phyloP scores from a whole-genome alignment of 352 stramenopile genomes.

The Pythium apleroticum region DNA sequence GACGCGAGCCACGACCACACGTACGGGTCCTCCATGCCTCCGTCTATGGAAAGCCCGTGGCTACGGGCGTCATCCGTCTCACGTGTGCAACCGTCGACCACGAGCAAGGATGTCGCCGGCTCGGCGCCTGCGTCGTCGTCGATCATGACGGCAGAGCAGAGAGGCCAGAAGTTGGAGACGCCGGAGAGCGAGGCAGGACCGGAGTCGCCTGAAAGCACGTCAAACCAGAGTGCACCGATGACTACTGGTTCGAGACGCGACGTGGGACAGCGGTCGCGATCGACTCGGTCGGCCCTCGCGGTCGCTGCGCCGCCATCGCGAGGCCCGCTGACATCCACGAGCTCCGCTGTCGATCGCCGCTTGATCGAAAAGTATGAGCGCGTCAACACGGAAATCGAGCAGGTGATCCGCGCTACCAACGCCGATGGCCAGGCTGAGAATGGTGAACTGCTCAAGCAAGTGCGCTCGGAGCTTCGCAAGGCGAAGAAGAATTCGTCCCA shows the following conservation, averaged over 20 bases:
- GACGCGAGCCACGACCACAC: constrained; percentile 14
- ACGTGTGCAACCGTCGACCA: constrained; percentile 4
- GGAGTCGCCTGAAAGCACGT: constrained; percentile 11
- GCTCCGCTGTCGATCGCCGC: constrained; percentile 48
- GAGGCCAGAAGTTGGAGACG: neutral
- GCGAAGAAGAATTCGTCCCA: constrained; percentile 62
- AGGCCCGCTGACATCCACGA: constrained; percentile 13
- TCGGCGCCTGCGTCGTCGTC: constrained; percentile 27
- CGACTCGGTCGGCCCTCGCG: constrained; percentile 3
- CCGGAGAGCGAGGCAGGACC: constrained; percentile 8
- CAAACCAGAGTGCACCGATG: constrained; percentile 11
- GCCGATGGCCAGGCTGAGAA: constrained; percentile 27
- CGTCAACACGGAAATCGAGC: constrained; percentile 76
- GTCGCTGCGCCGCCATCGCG: neutral
- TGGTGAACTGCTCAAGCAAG: constrained; percentile 31
- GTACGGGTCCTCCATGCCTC: constrained; percentile 15
- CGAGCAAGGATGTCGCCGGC: constrained; percentile 13
- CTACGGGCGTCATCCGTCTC: constrained; percentile 11
- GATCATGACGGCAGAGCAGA: constrained; percentile 14
- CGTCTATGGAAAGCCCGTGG: constrained; percentile 20
- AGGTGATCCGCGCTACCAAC: constrained; percentile 60
- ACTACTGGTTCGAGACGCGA: constrained; percentile 1
- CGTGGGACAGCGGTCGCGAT: constrained; percentile 1
- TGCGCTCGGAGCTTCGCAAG: constrained; percentile 49
- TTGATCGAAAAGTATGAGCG: constrained; percentile 75